Conservation (phyloP, 495 filamentous ascomycete species). For the Xylaria bambusicola region DNA sequence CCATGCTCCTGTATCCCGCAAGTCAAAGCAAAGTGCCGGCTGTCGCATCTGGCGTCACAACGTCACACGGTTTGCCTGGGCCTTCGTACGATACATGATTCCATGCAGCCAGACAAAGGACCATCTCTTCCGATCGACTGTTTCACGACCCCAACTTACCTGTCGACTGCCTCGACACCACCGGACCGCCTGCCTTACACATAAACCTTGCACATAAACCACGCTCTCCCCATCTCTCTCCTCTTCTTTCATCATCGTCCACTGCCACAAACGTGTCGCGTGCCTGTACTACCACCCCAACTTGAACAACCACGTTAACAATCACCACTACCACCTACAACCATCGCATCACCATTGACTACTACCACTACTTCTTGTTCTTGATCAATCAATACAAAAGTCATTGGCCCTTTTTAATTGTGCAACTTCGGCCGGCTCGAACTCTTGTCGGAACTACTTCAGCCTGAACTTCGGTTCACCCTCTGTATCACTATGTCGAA, state of each 20-base stretch:
- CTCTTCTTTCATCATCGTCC: constrained; percentile 15
- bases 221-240: background rate
- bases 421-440: constrained; percentile 1
- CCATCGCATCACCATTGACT: background rate
- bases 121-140: constrained; percentile 8
- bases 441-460: background rate
- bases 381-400: background rate
- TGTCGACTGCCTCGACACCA: background rate
- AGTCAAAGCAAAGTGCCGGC: too few species aligned
- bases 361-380: background rate
- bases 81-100: constrained; percentile 16
- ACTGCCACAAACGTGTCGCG: constrained; percentile 10
- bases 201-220: constrained; percentile 3
- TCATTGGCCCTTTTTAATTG: background rate
- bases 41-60: constrained; percentile 11
- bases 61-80: constrained; percentile 8
- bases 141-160: constrained; percentile 6
- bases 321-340: too few species aligned
- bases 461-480: background rate
- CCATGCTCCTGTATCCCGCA: too few species aligned
- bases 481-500: constrained; percentile 30
- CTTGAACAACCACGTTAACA: too few species aligned
- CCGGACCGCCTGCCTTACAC: too few species aligned
- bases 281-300: background rate
- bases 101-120: constrained; percentile 18